phyloP scores from a whole-genome alignment of 2,329 filamentous ascomycete species.

The Alternaria sp. region DNA sequence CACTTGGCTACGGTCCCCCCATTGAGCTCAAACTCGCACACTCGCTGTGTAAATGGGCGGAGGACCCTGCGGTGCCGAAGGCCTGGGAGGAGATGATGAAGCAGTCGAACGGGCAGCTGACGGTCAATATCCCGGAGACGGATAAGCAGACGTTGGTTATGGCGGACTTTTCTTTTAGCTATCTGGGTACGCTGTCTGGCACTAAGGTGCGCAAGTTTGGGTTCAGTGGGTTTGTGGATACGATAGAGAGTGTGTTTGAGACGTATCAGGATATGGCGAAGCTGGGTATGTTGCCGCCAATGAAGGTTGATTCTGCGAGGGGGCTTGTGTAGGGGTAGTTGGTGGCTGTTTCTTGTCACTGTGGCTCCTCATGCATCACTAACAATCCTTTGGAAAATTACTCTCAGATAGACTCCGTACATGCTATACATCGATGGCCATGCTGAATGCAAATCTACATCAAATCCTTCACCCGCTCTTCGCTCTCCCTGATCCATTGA shows the following conservation, averaged over 20 bases:
- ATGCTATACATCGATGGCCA: neutral
- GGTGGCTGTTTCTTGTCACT: neutral
- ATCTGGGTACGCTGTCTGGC: slow-evolving; percentile 6
- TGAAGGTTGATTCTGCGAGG: slow-evolving; percentile 12
- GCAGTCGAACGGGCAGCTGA: slow-evolving; percentile 8
- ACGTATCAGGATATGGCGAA: slow-evolving; percentile 19
- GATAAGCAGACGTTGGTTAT: slow-evolving; percentile 3
- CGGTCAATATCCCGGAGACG: slow-evolving; percentile 6
- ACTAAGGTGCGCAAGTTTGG: slow-evolving; percentile 13
- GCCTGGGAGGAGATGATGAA: slow-evolving; percentile 15
- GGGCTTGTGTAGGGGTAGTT: neutral
- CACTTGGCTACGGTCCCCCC: slow-evolving; percentile 13
- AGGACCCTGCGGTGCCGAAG: neutral
- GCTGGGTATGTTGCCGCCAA: slow-evolving; percentile 11
- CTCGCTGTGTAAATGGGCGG: slow-evolving; percentile 3
- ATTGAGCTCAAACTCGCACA: neutral
- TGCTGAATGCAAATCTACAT: slow-evolving; percentile 18
- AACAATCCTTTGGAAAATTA: neutral
- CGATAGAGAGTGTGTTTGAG: slow-evolving; percentile 17
- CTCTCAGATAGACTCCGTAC: neutral
- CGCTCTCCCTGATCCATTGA: slow-evolving; percentile 56
- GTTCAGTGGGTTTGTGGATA: slow-evolving; percentile 18
- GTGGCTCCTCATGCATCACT: neutral
- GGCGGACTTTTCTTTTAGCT: slow-evolving; percentile 9
- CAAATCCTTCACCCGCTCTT: slow-evolving; percentile 53